Evolutionary conservation across 169 alveolate species (phyloP).

Genomic region (Plasmodium cynomolgi): DNA sequence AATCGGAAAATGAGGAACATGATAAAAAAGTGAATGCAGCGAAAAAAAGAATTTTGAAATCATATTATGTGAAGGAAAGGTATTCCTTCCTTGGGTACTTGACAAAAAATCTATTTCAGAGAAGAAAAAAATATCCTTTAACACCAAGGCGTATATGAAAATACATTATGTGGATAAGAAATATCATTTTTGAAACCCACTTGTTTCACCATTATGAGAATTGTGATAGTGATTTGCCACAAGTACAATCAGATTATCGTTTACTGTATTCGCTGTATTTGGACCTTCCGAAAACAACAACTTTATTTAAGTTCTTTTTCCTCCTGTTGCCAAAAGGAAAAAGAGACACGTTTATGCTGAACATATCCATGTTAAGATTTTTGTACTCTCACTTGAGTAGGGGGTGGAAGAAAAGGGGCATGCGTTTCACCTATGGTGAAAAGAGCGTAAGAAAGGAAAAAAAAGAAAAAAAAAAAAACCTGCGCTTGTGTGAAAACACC

Average conservation of each 20-base stretch:
- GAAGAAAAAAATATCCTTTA: not conserved
- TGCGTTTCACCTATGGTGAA: not conserved
- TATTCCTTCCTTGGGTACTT: slow-evolving; percentile 20
- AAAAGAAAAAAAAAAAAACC: not conserved
- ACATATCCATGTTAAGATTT: slow-evolving; percentile 57
- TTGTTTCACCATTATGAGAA: not conserved
- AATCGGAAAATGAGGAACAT: not conserved
- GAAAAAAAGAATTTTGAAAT: slow-evolving; percentile 9
- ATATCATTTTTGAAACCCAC: slow-evolving; percentile 16
- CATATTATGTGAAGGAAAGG: not conserved
- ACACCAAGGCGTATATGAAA: slow-evolving; percentile 3
- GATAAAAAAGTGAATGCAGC: not conserved
- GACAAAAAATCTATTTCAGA: slow-evolving; percentile 56
- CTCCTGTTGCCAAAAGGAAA: slow-evolving; percentile 11
- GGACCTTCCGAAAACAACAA: not conserved
- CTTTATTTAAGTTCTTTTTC: slow-evolving; percentile 27
- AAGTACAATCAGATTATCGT: not conserved
- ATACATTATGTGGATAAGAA: slow-evolving; percentile 27
- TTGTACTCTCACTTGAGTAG: slow-evolving; percentile 55
- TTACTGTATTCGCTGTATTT: not conserved
- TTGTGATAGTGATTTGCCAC: not conserved
- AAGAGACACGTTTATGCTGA: slow-evolving; percentile 41
- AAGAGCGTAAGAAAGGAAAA: not conserved
- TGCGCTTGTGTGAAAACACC: slow-evolving; percentile 4
- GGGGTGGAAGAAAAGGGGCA: not conserved